Evolutionary conservation across 1,139 yeast genomes (phyloP).

Genomic region (Suhomyces coccinellae): DNA sequence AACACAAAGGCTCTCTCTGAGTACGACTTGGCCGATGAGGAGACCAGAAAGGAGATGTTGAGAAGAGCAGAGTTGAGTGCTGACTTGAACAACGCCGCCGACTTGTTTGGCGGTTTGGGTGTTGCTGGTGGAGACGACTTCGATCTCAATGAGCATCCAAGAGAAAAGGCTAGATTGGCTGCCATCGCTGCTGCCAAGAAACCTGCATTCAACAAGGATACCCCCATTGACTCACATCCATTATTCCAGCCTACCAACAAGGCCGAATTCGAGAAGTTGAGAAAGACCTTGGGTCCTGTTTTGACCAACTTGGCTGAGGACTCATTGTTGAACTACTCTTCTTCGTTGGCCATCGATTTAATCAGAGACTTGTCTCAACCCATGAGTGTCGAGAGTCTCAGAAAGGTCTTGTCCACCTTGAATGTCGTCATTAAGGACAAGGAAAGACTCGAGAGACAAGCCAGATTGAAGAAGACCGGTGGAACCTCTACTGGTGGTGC

Average conservation of each 20-base stretch:
- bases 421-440: slow-evolving; percentile 82
- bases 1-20: slow-evolving; percentile 35
- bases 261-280: slow-evolving; percentile 77
- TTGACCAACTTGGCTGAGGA: slow-evolving; percentile 64
- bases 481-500: slow-evolving; percentile 92
- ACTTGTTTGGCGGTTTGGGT: slow-evolving; percentile 81
- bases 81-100: slow-evolving; percentile 91
- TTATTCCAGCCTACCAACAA: slow-evolving; percentile 79
- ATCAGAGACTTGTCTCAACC: slow-evolving; percentile 84
- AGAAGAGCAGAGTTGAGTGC: slow-evolving; percentile 78
- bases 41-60: slow-evolving; percentile 68
- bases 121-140: slow-evolving; percentile 53
- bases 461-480: slow-evolving; percentile 74
- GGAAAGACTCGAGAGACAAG: slow-evolving; percentile 85
- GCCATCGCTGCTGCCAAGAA: slow-evolving; percentile 38
- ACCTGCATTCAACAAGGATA: slow-evolving; percentile 55
- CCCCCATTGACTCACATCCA: slow-evolving; percentile 73
- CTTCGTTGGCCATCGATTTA: slow-evolving; percentile 79
- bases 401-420: slow-evolving; percentile 85
- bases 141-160: slow-evolving; percentile 60
- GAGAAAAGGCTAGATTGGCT: slow-evolving; percentile 59
- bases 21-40: slow-evolving; percentile 62
- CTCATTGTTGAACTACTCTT: slow-evolving; percentile 66
- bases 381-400: slow-evolving; percentile 72
- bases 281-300: slow-evolving; percentile 74